Evolutionary conservation across 345 rosid species (phyloP).

Genomic region (Cochlearia excelsa): DNA sequence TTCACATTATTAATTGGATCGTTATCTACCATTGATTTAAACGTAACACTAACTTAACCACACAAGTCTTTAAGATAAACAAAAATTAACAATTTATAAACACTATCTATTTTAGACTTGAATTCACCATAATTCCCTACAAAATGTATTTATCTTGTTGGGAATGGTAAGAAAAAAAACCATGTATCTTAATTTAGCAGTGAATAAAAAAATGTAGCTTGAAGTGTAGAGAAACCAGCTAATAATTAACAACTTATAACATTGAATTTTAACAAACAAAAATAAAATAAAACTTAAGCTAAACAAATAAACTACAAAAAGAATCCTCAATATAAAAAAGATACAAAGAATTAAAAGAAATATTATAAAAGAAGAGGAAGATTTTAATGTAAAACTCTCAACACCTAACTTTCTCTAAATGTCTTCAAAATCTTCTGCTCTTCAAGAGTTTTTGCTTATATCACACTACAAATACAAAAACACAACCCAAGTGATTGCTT

Average conservation of each 20-base stretch:
- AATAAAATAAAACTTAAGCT: slow-evolving; percentile 22
- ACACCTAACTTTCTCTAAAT: slow-evolving; percentile 28
- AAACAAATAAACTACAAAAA: slow-evolving; percentile 33
- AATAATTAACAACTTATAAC: slow-evolving; percentile 31
- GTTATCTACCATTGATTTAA: slow-evolving; percentile 15
- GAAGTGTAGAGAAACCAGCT: neutral
- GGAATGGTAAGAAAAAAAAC: neutral
- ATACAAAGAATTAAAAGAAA: slow-evolving; percentile 37
- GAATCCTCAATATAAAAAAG: slow-evolving; percentile 31
- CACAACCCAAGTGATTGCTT: slow-evolving; percentile 27
- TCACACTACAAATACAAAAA: slow-evolving; percentile 36
- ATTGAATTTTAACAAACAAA: slow-evolving; percentile 22
- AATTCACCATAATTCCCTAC: no score
- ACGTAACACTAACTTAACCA: slow-evolving; percentile 26
- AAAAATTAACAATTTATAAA: slow-evolving; percentile 4
- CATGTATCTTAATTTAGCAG: neutral
- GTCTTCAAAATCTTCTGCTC: slow-evolving; percentile 38
- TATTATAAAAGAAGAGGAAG: slow-evolving; percentile 25
- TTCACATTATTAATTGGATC: slow-evolving; percentile 4
- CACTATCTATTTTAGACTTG: neutral
- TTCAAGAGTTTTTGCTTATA: slow-evolving; percentile 33
- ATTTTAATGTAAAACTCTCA: slow-evolving; percentile 24
- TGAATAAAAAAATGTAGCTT: slow-evolving; percentile 2
- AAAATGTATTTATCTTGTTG: slow-evolving; percentile 4
- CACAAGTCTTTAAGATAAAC: neutral